A percentile compares a stretch with the other conserved stretches of the same genome.
Evolutionary conservation across 768 basidiomycete species (phyloP).

Genomic region (Tephrocybe rancida): DNA sequence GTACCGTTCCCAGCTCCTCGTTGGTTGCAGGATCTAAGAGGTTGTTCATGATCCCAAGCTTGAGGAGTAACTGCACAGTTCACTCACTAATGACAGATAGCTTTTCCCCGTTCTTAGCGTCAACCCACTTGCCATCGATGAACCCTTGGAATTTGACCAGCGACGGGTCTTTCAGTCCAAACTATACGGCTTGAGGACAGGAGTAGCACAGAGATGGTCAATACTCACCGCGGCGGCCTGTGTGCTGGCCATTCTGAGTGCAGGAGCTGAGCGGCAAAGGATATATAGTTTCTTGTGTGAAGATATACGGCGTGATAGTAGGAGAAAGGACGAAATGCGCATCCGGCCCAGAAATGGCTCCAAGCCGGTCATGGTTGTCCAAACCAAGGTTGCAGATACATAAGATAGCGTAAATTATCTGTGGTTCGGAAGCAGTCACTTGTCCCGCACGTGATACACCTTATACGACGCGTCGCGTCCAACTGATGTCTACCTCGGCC

Average conservation of each 20-base stretch:
- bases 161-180: slow-evolving; percentile 76
- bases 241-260: slow-evolving; percentile 63
- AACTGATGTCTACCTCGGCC: background rate
- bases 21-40: slow-evolving; percentile 83
- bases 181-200: slow-evolving; percentile 37
- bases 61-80: background rate
- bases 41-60: background rate
- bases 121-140: slow-evolving; percentile 87
- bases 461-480: background rate
- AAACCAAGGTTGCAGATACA: background rate
- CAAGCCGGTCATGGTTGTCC: slow-evolving; percentile 10
- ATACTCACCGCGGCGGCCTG: slow-evolving; percentile 39
- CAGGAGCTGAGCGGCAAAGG: slow-evolving; percentile 2
- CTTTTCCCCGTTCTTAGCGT: slow-evolving; percentile 71
- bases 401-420: no score
- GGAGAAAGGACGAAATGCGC: slow-evolving; percentile 21
- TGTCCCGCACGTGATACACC: slow-evolving; percentile 5
- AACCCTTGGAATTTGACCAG: slow-evolving; percentile 76
- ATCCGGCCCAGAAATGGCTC: slow-evolving; percentile 16
- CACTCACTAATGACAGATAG: slow-evolving; percentile 78
- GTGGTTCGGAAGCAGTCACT: slow-evolving; percentile 3
- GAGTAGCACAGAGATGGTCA: background rate
- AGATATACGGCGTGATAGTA: slow-evolving; percentile 25
- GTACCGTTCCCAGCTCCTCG: slow-evolving; percentile 80
- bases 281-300: slow-evolving; percentile 24